These are phyloP conservation scores for Juglanconis juglandina DNA, from an alignment of 2,329 filamentous ascomycete species.

Conservation along the genomic window DNA sequence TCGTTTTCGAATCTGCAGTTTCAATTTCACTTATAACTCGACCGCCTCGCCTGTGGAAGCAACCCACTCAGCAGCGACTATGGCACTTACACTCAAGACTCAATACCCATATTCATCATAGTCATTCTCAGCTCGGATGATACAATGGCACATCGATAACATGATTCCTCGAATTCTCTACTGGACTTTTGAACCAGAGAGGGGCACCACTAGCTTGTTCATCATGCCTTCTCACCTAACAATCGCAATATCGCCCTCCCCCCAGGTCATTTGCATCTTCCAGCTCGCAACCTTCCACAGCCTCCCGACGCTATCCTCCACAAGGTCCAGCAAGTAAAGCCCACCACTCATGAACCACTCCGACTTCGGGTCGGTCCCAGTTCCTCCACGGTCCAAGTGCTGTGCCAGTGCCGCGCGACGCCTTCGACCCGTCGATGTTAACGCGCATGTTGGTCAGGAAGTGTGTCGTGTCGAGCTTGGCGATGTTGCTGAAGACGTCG, in stretches of 20 bases:
- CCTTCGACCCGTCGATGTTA: slow-evolving; percentile 17
- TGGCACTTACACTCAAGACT: no score
- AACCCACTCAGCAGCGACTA: no score
- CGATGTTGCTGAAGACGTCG: slow-evolving; percentile 20
- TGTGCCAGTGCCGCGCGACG: slow-evolving; percentile 6
- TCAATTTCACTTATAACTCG: no score
- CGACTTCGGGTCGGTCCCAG: not conserved
- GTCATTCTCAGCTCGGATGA: no score
- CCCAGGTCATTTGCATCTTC: slow-evolving; percentile 12
- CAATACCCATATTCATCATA: no score
- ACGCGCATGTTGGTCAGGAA: slow-evolving; percentile 11
- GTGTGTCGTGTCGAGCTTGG: slow-evolving; percentile 25
- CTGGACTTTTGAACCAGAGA: no score
- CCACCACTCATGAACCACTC: not conserved
- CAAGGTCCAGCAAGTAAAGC: slow-evolving; percentile 1
- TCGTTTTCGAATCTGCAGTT: no score
- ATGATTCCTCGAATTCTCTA: no score
- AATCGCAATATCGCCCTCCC: not conserved
- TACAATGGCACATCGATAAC: no score
- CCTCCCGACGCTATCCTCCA: not conserved
- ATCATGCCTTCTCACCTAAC: not conserved
- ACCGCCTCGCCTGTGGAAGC: no score
- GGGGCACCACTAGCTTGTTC: no score
- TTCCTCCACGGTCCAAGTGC: slow-evolving; percentile 2
- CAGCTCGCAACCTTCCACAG: slow-evolving; percentile 15